These are phyloP conservation scores for Colletotrichum liriopes DNA, from an alignment of 2,329 filamentous ascomycete genomes.

Conservation along the genomic window DNA sequence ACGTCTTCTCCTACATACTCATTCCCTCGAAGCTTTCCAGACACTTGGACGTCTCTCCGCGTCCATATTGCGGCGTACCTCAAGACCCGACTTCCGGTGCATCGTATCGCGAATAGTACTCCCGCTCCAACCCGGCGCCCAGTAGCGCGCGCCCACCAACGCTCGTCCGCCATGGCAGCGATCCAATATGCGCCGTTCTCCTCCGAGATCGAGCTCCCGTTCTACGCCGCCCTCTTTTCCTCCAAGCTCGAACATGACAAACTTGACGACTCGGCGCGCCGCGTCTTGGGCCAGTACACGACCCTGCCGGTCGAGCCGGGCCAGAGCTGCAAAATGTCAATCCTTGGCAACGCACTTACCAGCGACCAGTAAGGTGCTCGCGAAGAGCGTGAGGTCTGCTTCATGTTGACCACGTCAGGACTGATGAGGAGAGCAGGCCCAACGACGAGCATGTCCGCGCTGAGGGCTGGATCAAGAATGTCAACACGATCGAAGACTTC, in stretches of 20 bases:
- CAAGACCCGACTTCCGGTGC: neutral
- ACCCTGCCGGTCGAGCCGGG: conserved; percentile 81
- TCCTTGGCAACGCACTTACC: conserved; percentile 88
- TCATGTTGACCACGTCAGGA: conserved; percentile 46
- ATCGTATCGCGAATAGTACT: neutral
- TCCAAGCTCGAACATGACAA: conserved; percentile 98
- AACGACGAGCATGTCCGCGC: conserved; percentile 83
- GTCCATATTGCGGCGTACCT: neutral
- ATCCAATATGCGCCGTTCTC: conserved; percentile 88
- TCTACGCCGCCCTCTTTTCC: conserved; percentile 92
- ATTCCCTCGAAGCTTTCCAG: neutral
- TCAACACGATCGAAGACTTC: conserved; percentile 96
- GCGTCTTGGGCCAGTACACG: conserved; percentile 91
- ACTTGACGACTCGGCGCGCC: conserved; percentile 92
- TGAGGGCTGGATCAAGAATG: conserved; percentile 95
- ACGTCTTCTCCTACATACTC: conserved; percentile 1
- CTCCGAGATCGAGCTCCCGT: conserved; percentile 95
- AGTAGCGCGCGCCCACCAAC: conserved; percentile 5
- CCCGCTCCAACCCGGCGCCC: neutral
- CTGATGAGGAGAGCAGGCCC: conserved; percentile 65
- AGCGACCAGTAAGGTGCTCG: conserved; percentile 78
- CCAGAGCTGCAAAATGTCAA: conserved; percentile 89
- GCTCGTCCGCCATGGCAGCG: conserved; percentile 62
- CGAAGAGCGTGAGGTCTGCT: conserved; percentile 7
- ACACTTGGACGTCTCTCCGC: neutral